phyloP scores from a whole-genome alignment of 805 yeast species.

The Suhomyces prunicola region DNA sequence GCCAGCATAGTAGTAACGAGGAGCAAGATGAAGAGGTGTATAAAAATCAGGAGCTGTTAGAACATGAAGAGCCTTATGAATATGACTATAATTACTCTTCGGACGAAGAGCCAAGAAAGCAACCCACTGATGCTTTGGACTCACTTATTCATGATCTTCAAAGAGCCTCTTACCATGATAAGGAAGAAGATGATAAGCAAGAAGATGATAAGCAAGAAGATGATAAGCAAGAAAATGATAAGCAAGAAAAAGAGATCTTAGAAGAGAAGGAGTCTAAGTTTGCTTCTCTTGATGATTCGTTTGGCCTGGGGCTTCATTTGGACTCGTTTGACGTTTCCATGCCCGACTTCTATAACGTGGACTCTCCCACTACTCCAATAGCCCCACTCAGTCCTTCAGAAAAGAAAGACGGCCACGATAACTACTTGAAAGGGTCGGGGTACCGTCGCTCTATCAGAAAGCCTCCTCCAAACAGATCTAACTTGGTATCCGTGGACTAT shows the following conservation, averaged over 20 bases:
- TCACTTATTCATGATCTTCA: conserved; percentile 36
- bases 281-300: not conserved
- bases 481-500: conserved; percentile 27
- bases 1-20: conserved; percentile 15
- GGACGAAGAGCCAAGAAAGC: conserved; percentile 6
- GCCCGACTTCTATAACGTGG: conserved; percentile 25
- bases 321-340: conserved; percentile 22
- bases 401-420: conserved; percentile 21
- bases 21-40: not conserved
- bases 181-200: not conserved
- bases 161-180: conserved; percentile 10
- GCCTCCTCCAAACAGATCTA: conserved; percentile 27
- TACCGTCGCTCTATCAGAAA: conserved; percentile 35
- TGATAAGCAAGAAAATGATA: not conserved
- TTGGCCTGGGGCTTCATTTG: conserved; percentile 5
- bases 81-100: not conserved
- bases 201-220: not conserved
- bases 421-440: conserved; percentile 21
- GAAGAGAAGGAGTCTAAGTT: not conserved
- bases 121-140: conserved; percentile 31
- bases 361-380: conserved; percentile 19
- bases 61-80: not conserved
- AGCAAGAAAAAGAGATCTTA: not conserved
- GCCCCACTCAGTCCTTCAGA: conserved; percentile 22
- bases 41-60: too few relatives aligned